phyloP scores from a whole-genome alignment of 2,329 filamentous ascomycete genomes.

The Cytospora piceae region DNA sequence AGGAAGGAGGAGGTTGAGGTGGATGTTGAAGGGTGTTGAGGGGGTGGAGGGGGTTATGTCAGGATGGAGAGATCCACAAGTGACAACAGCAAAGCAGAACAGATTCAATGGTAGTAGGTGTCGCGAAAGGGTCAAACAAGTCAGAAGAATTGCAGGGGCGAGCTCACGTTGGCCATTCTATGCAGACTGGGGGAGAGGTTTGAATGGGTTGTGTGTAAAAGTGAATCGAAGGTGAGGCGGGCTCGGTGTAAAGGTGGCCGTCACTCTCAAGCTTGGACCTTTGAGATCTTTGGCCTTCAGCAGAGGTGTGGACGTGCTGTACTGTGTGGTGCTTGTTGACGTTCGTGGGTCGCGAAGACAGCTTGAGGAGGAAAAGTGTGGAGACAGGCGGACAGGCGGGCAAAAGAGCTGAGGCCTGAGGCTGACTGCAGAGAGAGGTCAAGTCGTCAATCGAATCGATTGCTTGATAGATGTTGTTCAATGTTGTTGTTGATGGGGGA shows the following conservation, averaged over 20 bases:
- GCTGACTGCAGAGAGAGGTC: slow-evolving; percentile 18
- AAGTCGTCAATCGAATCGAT: slow-evolving; percentile 14
- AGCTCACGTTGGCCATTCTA: slow-evolving; percentile 33
- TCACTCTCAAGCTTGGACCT: slow-evolving; percentile 24
- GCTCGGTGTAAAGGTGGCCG: slow-evolving; percentile 23
- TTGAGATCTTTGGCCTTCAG: slow-evolving; percentile 14
- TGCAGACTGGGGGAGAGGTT: slow-evolving; percentile 4
- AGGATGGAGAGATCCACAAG: slow-evolving; percentile 15
- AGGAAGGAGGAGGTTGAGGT: not conserved
- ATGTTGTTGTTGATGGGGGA: not conserved
- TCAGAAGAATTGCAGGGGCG: slow-evolving; percentile 24
- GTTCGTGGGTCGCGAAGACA: slow-evolving; percentile 27
- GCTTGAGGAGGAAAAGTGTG: slow-evolving; percentile 23
- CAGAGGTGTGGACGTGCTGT: slow-evolving; percentile 19
- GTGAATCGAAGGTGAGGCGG: slow-evolving; percentile 7
- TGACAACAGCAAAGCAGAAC: slow-evolving; percentile 5
- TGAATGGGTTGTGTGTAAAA: slow-evolving; percentile 14
- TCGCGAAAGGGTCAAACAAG: slow-evolving; percentile 23
- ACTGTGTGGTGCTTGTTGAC: slow-evolving; percentile 19
- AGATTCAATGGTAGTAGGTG: not conserved
- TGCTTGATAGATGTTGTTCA: not conserved
- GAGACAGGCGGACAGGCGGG: slow-evolving; percentile 14
- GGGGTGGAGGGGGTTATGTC: slow-evolving; percentile 10
- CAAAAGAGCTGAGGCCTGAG: slow-evolving; percentile 10
- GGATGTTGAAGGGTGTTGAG: slow-evolving; percentile 11